These are phyloP conservation scores for Aspergillus tamarii DNA, from an alignment of 2,329 filamentous ascomycete genomes.

Conservation along the genomic window DNA sequence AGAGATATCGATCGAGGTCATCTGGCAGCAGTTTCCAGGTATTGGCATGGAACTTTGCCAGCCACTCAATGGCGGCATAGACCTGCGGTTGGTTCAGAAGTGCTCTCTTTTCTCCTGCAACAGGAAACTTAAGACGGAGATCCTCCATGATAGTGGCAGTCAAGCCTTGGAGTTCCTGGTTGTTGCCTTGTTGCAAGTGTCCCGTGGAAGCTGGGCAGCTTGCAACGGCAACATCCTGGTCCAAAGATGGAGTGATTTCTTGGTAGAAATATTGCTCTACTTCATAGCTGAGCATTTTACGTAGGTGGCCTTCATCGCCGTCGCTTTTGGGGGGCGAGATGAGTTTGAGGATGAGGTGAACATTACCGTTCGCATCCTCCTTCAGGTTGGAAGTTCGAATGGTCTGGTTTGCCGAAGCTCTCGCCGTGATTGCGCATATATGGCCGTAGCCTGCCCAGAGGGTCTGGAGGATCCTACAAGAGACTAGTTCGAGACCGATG, in stretches of 20 bases:
- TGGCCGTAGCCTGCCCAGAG: slow-evolving; percentile 56
- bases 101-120: slow-evolving; percentile 49
- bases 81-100: slow-evolving; percentile 54
- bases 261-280: slow-evolving; percentile 70
- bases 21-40: slow-evolving; percentile 48
- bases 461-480: slow-evolving; percentile 41
- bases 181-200: slow-evolving; percentile 22
- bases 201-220: slow-evolving; percentile 53
- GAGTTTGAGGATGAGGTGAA: slow-evolving; percentile 60
- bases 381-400: not conserved
- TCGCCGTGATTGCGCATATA: slow-evolving; percentile 59
- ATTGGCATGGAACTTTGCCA: slow-evolving; percentile 63
- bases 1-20: slow-evolving; percentile 31
- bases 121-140: slow-evolving; percentile 56
- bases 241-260: slow-evolving; percentile 56
- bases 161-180: slow-evolving; percentile 32
- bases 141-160: slow-evolving; percentile 64
- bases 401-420: slow-evolving; percentile 26
- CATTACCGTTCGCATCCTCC: slow-evolving; percentile 6
- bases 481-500: slow-evolving; percentile 28
- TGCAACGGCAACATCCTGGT: slow-evolving; percentile 52
- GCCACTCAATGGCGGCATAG: slow-evolving; percentile 61
- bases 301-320: slow-evolving; percentile 62
- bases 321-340: slow-evolving; percentile 55
- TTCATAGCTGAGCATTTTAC: slow-evolving; percentile 69